Evolutionary conservation across 495 filamentous ascomycete species (phyloP), one percentile per base, ranked within the genome.

Genomic region (Monascus purpureus): DNA sequence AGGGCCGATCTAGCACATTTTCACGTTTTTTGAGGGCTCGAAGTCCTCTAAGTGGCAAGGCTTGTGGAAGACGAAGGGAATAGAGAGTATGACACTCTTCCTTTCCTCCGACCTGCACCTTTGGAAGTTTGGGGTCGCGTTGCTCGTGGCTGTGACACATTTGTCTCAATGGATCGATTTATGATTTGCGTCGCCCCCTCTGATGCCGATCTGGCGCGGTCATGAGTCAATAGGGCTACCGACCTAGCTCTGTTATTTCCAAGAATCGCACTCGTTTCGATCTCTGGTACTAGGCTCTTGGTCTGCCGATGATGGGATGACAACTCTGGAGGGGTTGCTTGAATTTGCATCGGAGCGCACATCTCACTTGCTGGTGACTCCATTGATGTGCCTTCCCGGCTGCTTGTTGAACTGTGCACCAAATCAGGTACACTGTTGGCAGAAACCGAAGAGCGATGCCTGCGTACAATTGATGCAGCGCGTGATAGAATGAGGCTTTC

Each of bases 361-460:
- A 12, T 47, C 49, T 23, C 20, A 9, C 20, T 9, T 5, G 20
- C 20, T 5, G 20, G 20, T 9, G 20, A 22, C 5, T 63, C 59
- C 0, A 50, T 37, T 37, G 50, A 51, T 24, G 59, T 42, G 16
- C 33, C 47, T 36, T 69, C 65, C 17, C 66, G 58, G 43, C 61
- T 67, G 37, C 38, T 65, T 11, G 52, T 55, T 3, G 61, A 46
- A 35, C 63, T 66, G 33, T 67, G 53, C 5, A 72, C 49, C 13
- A 75, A 53, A 23, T 77, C 72, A 0, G 72, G 70, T 3, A 74
- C 51, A 35, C 69, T 72, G 18, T 51, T 57, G n/a, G 65, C 56
- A 0, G 72, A 77, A 15, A 65, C 59, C 0, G 65, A 63, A 7
- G 69, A 74, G 37, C 68, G 69, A 39, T 63, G 65, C 33, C 66